These are phyloP conservation scores for Phycomyces nitens DNA, from an alignment of 192 early-diverging fungal genomes.

Conservation along the genomic window DNA sequence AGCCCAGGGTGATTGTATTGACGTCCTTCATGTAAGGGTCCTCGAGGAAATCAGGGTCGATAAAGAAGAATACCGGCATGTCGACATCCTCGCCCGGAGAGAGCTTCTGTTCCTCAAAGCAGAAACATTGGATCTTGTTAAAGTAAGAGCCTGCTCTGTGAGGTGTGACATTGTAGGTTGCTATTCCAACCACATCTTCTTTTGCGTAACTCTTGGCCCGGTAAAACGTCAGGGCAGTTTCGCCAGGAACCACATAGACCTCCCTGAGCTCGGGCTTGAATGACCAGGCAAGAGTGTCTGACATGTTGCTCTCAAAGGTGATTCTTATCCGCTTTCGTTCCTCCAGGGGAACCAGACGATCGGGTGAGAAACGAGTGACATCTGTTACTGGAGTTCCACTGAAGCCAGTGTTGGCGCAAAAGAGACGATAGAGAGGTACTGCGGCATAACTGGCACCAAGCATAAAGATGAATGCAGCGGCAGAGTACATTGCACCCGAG, in stretches of 20 bases:
- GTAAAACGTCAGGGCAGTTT: slow-evolving; percentile 96
- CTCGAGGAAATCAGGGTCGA: slow-evolving; percentile 92
- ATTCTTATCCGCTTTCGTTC: slow-evolving; percentile 62
- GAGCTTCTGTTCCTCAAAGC: slow-evolving; percentile 97
- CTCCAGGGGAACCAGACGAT: slow-evolving; percentile 62
- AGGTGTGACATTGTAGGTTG: slow-evolving; percentile 95
- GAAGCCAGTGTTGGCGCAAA: slow-evolving; percentile 90
- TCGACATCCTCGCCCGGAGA: slow-evolving; percentile 88
- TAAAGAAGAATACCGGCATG: slow-evolving; percentile 96
- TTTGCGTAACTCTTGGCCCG: slow-evolving; percentile 83
- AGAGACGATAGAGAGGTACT: slow-evolving; percentile 91
- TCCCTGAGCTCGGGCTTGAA: slow-evolving; percentile 87
- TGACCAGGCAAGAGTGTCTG: slow-evolving; percentile 81
- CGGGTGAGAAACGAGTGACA: slow-evolving; percentile 57
- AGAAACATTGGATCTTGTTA: slow-evolving; percentile 99
- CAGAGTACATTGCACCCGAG: slow-evolving; percentile 64
- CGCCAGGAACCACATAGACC: slow-evolving; percentile 89
- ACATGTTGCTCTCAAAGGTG: slow-evolving; percentile 69
- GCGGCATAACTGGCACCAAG: slow-evolving; percentile 88
- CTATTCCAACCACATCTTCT: slow-evolving; percentile 90
- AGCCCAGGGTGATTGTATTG: slow-evolving; percentile 85
- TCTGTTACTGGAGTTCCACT: slow-evolving; percentile 87
- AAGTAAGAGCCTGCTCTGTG: slow-evolving; percentile 92
- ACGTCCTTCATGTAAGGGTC: slow-evolving; percentile 97
- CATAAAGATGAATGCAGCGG: slow-evolving; percentile 77